phyloP scores from a whole-genome alignment of 140 eudicot species.

The Senecio squalidus region DNA sequence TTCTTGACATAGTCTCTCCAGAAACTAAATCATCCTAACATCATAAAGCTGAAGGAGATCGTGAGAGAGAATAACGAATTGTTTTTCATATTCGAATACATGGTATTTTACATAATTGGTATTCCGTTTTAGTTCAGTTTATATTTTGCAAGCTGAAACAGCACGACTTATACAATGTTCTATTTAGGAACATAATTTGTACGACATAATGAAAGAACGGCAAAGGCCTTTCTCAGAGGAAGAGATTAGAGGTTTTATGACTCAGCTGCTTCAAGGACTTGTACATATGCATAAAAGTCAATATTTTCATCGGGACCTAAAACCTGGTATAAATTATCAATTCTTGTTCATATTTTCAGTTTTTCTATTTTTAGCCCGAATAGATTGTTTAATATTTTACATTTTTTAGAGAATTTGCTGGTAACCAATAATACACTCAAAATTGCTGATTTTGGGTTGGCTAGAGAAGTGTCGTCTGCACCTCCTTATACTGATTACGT shows the following conservation, averaged over 20 bases:
- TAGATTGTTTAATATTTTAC: background rate
- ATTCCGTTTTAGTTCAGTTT: background rate
- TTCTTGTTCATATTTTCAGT: conserved; percentile 3
- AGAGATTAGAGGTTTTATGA: conserved; percentile 67
- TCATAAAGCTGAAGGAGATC: conserved; percentile 85
- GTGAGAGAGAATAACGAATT: conserved; percentile 83
- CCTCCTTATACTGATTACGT: conserved; percentile 98
- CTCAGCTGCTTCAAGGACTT: conserved; percentile 87
- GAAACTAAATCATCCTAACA: conserved; percentile 85
- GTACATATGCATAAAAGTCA: conserved; percentile 79
- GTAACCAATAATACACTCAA: conserved; percentile 72
- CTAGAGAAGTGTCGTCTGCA: conserved; percentile 77
- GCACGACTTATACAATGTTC: background rate
- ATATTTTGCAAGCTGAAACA: background rate
- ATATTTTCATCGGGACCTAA: conserved; percentile 88
- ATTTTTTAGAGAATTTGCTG: conserved; percentile 70
- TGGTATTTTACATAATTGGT: conserved; percentile 24
- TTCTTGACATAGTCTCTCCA: conserved; percentile 59
- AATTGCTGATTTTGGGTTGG: conserved; percentile 96
- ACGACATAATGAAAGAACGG: conserved; percentile 67
- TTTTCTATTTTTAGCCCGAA: background rate
- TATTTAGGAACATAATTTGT: conserved; percentile 76
- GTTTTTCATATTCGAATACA: conserved; percentile 91
- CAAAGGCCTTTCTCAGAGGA: conserved; percentile 79
- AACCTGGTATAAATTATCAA: conserved; percentile 80